Conservation (phyloP, 2,329 filamentous ascomycete species). For the Monilinia fructigena region DNA sequence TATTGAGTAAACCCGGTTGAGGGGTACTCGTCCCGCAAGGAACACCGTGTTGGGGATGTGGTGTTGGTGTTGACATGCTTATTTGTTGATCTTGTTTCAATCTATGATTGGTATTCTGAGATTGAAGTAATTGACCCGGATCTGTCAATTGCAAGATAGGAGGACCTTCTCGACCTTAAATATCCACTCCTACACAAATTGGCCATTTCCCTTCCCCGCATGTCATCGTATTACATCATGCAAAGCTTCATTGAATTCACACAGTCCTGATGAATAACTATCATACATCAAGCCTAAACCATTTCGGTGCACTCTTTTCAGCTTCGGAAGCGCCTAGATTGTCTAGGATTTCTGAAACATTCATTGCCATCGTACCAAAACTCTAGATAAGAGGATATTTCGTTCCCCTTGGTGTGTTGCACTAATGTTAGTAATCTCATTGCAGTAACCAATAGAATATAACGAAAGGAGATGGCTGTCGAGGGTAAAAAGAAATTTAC, state of each 20-base stretch:
- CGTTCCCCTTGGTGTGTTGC: background rate
- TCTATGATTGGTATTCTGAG: background rate
- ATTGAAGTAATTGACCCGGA: background rate
- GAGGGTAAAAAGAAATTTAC: background rate
- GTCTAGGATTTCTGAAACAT: background rate
- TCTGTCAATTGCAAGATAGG: background rate
- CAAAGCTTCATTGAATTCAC: background rate
- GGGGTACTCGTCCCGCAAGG: slow-evolving; percentile 7
- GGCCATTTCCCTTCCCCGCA: background rate
- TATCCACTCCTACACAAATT: background rate
- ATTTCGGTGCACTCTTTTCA: background rate
- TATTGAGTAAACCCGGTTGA: slow-evolving; percentile 32
- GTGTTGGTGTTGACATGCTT: slow-evolving; percentile 1
- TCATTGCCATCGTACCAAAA: background rate
- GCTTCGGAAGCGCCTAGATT: background rate
- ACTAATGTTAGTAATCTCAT: background rate
- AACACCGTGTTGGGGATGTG: slow-evolving; percentile 12
- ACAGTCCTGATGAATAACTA: background rate
- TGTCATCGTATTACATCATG: background rate
- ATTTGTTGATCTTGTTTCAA: background rate
- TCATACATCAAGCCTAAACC: background rate
- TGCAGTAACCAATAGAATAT: background rate
- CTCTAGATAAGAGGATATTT: background rate
- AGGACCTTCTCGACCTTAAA: background rate
- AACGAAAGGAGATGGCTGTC: background rate